Conservation (phyloP, 345 rosid species). For the Microthlaspi erraticum region DNA sequence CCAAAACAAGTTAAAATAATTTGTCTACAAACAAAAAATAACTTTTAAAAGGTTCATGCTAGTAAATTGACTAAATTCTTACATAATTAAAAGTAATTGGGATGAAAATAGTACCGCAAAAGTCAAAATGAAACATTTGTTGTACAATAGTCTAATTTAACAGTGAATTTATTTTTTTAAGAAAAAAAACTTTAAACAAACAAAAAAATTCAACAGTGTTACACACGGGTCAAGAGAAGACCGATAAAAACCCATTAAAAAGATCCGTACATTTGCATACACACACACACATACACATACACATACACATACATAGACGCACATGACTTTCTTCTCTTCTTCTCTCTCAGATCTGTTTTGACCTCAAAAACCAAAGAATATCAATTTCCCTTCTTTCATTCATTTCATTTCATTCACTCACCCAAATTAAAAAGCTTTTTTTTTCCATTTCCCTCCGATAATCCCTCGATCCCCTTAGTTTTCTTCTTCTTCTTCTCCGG, state of each 20-base stretch:
- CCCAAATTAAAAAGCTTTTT: background rate
- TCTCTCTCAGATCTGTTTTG: conserved; percentile 43
- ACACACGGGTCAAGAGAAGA: conserved; percentile 41
- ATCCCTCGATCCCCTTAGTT: conserved; percentile 3
- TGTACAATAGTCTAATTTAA: too few species aligned
- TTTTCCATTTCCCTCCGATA: conserved; percentile 24
- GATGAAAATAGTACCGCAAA: too few species aligned
- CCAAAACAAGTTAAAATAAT: background rate
- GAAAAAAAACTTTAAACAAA: background rate
- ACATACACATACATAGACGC: background rate
- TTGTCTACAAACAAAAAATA: too few species aligned
- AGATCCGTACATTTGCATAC: conserved; percentile 2
- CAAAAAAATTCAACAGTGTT: background rate
- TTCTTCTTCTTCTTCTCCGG: conserved; percentile 12
- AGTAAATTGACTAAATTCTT: too few species aligned
- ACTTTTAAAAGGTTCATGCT: too few species aligned
- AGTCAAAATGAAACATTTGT: too few species aligned
- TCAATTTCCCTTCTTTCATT: conserved; percentile 12
- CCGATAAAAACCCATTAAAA: conserved; percentile 22
- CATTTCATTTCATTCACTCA: conserved; percentile 18
- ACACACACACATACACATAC: background rate
- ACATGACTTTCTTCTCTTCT: conserved; percentile 37
- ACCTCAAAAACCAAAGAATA: conserved; percentile 21
- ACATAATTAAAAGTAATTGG: too few species aligned
- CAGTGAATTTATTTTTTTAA: too few species aligned